Base-by-base conservation (phyloP, 371 early-diverging fungal species). In the Mortierella sp. region DNA sequence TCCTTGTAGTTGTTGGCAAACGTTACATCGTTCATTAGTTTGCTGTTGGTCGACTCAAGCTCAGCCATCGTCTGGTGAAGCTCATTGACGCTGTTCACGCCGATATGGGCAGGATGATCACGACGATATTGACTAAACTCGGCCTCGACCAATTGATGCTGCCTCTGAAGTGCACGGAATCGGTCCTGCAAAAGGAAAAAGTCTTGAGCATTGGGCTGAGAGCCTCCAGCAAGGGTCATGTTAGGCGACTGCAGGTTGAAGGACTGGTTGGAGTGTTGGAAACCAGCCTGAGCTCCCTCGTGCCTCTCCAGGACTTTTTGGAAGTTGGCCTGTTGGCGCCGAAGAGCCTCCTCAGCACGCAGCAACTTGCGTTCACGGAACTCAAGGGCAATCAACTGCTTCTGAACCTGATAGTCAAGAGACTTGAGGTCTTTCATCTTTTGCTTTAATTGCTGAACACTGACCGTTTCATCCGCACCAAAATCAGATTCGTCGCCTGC, bases 1-100 rank as follows among this genome's bases (percentile, higher is more conserved):
- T 77, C 77, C 66, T 77, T 77, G 63, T 77, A 77, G 72, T 77
- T 77, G 56, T 77, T 72, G 30, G 77, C 72, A 65, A 77, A 77
- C 23, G 72, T 77, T 47, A 77, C 72, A 47, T 77, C 77, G 64
- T 77, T 68, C 77, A 64, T 67, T 47, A 77, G 57, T 62, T 77
- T 77, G 62, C 65, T 63, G 53, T 77, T 77, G 25, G 64, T 18
- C 0, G 72, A 64, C 53, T 77, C 77, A 30, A 77, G 66, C 63
- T 77, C 77, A 19, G 64, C 72, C 30, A 77, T 72, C 53, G 68
- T 66, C 69, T 71, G 68, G 29, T 72, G 72, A 53, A 77, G 53
- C n/a, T 26, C 16, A 29, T 65, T 72, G 62, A 77, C 68, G n/a
- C 61, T 68, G 16, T 64, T 57, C 58, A 72, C 53, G 51, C 68